phyloP scores from a whole-genome alignment of 2,329 filamentous ascomycete species.

The Xylaria sp. region DNA sequence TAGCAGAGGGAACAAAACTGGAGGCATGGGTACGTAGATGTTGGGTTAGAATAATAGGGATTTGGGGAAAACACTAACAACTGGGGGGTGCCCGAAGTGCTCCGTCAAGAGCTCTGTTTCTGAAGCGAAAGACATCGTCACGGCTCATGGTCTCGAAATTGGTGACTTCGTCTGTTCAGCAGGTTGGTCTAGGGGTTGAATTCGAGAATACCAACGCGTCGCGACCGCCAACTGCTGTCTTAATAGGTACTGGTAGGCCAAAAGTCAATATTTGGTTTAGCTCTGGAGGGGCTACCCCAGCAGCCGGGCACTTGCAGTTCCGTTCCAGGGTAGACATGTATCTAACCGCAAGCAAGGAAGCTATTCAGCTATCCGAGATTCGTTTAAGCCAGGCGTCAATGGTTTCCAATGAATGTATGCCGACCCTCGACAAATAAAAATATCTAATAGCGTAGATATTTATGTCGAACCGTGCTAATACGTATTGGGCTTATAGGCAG shows the following conservation, averaged over 20 bases:
- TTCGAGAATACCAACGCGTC: constrained; percentile 35
- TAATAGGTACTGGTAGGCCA: constrained; percentile 14
- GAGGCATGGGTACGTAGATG: not conserved
- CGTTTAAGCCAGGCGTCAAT: not conserved
- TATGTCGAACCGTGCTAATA: not conserved
- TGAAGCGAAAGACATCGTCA: constrained; percentile 48
- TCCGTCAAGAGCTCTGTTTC: constrained; percentile 84
- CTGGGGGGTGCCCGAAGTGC: constrained; percentile 93
- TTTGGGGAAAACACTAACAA: constrained; percentile 69
- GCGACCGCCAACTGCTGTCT: constrained; percentile 21
- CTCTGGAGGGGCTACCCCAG: constrained; percentile 38
- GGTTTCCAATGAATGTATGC: too few species aligned
- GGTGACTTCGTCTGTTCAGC: constrained; percentile 9
- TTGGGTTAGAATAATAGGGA: not conserved
- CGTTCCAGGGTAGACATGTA: not conserved
- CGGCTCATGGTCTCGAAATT: constrained; percentile 45
- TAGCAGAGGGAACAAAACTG: constrained; percentile 12
- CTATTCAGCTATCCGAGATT: constrained; percentile 16
- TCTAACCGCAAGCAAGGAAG: not conserved
- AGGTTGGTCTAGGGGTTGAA: not conserved
- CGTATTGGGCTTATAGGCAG: too few species aligned
- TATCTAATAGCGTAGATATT: not conserved
- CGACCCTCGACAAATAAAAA: too few species aligned
- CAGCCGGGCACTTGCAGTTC: too few species aligned
- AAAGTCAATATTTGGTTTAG: constrained; percentile 49